A percentile compares a stretch with the other conserved stretches of the same genome.
These are phyloP conservation scores for Pyracantha coccinea DNA, from an alignment of 331 rosid species.

Conservation along the genomic window DNA sequence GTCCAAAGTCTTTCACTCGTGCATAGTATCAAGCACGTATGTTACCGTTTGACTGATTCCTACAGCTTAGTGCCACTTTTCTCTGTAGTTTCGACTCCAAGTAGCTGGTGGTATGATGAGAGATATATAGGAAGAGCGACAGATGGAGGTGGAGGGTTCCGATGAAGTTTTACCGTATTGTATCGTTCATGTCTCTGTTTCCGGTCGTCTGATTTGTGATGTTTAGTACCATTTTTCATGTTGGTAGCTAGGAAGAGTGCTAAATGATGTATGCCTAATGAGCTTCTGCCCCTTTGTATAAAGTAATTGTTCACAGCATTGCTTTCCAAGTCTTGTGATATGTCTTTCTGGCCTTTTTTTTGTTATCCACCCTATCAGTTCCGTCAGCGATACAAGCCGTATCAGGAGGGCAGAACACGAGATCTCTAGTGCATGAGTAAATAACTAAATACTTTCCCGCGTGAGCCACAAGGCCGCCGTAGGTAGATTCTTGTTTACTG, in stretches of 20 bases:
- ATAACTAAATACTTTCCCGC: neutral
- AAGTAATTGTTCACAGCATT: neutral
- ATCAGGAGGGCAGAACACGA: neutral
- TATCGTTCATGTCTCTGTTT: neutral
- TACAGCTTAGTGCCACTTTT: neutral
- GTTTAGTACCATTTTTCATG: neutral
- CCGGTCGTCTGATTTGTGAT: neutral
- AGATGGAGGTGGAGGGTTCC: neutral
- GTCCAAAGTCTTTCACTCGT: neutral
- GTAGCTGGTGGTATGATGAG: neutral
- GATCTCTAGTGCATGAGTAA: neutral
- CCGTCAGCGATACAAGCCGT: neutral
- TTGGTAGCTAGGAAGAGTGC: neutral
- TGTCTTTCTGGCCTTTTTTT: neutral
- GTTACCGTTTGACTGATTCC: neutral
- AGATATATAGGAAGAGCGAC: neutral
- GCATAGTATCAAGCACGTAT: neutral
- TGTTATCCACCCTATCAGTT: neutral
- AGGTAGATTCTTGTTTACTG: no score
- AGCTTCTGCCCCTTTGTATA: conserved; percentile 10
- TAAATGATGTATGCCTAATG: conserved; percentile 7
- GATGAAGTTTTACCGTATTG: neutral
- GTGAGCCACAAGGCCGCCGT: no score
- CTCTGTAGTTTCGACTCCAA: neutral
- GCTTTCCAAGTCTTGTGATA: conserved; percentile 5